Base-by-base conservation (phyloP, 495 filamentous ascomycete genomes). In the Pyrenula aspistea region DNA sequence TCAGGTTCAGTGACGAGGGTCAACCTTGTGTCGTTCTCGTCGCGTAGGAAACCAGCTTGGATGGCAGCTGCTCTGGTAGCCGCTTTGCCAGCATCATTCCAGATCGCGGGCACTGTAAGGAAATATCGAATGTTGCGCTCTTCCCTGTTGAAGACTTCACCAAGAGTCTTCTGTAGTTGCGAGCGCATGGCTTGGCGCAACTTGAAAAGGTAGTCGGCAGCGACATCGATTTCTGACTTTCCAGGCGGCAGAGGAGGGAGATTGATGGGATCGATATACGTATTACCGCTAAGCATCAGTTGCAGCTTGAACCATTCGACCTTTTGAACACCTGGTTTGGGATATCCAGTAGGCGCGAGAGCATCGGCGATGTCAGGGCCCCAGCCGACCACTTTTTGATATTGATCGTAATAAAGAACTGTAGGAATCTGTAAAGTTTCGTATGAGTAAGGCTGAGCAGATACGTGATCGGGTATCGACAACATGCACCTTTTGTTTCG, bases 301-400 rank as follows among this genome's bases (percentile, higher is more conserved):
- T 89, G 86, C 19, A 88, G 77, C 70, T 89, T 89, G 73, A 89
- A 89, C 86, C 86, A 89, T 69, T 89, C 86, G 12, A 89, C 86
- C 68, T 89, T 89, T 66, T 88, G 86, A 55, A 89, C 86, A 42
- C 85, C 85, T 55, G 82, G 83, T 65, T 88, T 89, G 12, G 86
- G 86, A 67, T 88, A 89, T 53, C 86, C 86, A 48, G 86, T 89
- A 23, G 86, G 86, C 55, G 86, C 86, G 55, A 89, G 73, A 23
- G 86, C 86, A 63, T 89, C 86, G 24, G 86, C 83, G 58, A 89
- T 89, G 68, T 89, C 86, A 4, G 86, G 86, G 49, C 86, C 86
- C 86, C 86, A 89, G 21, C 86, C 86, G 10, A 89, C 86, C 25
- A 89, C 86, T 62, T 89, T 86, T 65, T 89, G 86, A 67, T 88